Percentiles rank a stretch among this genome's conserved stretches.
Conservation (phyloP, 306 rosid species). For the Trichosanthes cucumerina region DNA sequence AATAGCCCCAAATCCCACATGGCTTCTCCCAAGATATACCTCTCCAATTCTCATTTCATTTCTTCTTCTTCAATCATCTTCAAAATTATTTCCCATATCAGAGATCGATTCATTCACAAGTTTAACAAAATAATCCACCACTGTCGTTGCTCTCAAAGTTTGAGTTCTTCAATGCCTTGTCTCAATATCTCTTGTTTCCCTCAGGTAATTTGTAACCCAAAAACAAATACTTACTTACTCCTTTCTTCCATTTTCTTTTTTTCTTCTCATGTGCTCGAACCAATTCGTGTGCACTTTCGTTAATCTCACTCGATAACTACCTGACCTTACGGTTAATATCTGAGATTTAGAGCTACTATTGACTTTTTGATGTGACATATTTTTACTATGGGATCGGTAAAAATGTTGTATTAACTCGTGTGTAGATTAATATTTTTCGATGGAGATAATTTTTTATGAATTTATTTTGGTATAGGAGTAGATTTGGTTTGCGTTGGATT, state of each 20-base stretch:
- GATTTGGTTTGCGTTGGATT: no score
- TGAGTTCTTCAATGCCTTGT: not conserved
- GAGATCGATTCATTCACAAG: not conserved
- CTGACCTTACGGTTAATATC: no score
- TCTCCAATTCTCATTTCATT: not conserved
- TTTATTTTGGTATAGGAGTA: no score
- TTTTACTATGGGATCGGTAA: not conserved
- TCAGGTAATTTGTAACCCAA: constrained; percentile 1
- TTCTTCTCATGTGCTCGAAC: no score
- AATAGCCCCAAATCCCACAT: not conserved
- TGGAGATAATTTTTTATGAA: no score
- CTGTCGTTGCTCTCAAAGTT: not conserved
- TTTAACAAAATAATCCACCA: not conserved
- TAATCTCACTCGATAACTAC: no score
- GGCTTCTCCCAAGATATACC: not conserved
- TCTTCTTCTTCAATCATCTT: not conserved
- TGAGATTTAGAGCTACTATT: no score
- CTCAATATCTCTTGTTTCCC: not conserved
- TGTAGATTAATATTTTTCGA: no score
- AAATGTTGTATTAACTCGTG: not conserved
- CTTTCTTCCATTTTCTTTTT: not conserved
- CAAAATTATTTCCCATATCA: not conserved
- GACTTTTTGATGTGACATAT: not conserved
- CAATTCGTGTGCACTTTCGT: not conserved
- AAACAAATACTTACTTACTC: not conserved